Percentiles rank a stretch among this genome's conserved stretches.
Conservation (phyloP, 2,329 filamentous ascomycete species). For the Phoma sp. region DNA sequence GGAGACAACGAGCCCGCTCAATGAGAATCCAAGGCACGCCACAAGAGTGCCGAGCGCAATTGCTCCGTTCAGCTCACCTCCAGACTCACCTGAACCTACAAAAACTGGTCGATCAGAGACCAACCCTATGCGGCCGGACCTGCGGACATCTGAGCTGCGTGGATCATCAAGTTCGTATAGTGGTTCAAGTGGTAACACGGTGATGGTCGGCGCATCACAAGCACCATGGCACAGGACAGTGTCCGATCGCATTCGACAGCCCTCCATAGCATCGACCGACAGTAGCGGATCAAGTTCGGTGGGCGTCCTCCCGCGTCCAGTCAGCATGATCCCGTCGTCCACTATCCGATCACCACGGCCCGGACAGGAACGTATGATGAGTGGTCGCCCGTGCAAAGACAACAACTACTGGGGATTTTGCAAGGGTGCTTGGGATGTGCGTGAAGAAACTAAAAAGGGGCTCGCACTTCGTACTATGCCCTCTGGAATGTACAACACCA, state of each 20-base stretch:
- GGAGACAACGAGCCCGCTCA: not conserved
- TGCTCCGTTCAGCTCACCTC: constrained; percentile 8
- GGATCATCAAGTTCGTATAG: constrained; percentile 10
- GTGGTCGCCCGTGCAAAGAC: constrained; percentile 46
- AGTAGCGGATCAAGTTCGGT: constrained; percentile 23
- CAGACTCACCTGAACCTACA: not conserved
- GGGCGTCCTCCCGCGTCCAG: constrained; percentile 19
- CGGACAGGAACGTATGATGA: constrained; percentile 36
- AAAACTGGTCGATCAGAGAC: not conserved
- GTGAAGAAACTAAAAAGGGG: constrained; percentile 44
- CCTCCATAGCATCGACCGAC: constrained; percentile 26
- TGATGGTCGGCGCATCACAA: constrained; percentile 3
- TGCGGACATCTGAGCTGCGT: not conserved
- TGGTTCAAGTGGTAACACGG: constrained; percentile 11
- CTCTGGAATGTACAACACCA: constrained; percentile 43
- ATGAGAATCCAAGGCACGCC: not conserved
- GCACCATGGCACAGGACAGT: constrained; percentile 6
- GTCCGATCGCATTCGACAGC: constrained; percentile 14
- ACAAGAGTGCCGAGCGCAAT: constrained; percentile 2
- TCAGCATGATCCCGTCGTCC: constrained; percentile 20
- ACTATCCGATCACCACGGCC: constrained; percentile 28
- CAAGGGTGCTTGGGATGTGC: constrained; percentile 47
- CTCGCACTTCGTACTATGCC: constrained; percentile 38
- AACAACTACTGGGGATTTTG: constrained; percentile 52
- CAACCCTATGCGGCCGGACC: not conserved